Percentiles rank a stretch among this genome's conserved stretches.
Evolutionary conservation across 1,139 yeast species (phyloP).

Genomic region (Kodamaea sp.): DNA sequence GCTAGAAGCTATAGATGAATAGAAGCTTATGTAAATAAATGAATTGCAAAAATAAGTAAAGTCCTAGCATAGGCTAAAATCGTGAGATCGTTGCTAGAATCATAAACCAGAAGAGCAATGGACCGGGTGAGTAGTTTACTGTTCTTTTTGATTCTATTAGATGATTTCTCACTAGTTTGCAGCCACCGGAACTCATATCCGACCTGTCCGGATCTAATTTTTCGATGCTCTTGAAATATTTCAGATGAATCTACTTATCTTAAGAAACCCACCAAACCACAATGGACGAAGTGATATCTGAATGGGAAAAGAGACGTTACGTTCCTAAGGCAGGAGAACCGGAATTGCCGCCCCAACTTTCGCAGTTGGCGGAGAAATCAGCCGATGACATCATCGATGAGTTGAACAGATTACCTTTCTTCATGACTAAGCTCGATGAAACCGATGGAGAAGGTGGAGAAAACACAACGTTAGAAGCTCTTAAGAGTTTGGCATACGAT

Average conservation of each 20-base stretch:
- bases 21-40: too few relatives aligned
- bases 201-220: too few relatives aligned
- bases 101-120: too few relatives aligned
- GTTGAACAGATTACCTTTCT: slow-evolving; percentile 83
- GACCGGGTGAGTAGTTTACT: too few relatives aligned
- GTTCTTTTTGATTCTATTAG: background rate
- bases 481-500: slow-evolving; percentile 88
- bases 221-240: slow-evolving; percentile 4
- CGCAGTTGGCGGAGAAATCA: slow-evolving; percentile 63
- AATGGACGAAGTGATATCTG: slow-evolving; percentile 31
- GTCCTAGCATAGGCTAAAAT: too few relatives aligned
- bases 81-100: too few relatives aligned
- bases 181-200: background rate
- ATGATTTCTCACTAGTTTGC: too few relatives aligned
- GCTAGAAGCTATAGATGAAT: too few relatives aligned
- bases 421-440: slow-evolving; percentile 86
- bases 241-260: too few relatives aligned
- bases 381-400: slow-evolving; percentile 79
- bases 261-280: slow-evolving; percentile 3
- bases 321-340: slow-evolving; percentile 81
- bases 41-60: too few relatives aligned
- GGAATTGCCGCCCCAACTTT: slow-evolving; percentile 77
- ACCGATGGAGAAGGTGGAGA: slow-evolving; percentile 78
- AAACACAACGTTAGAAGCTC: slow-evolving; percentile 77
- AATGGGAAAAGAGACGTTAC: slow-evolving; percentile 59